A percentile compares a stretch with the other conserved stretches of the same genome.
These are phyloP conservation scores for Tulasnella sp. DNA, from an alignment of 768 basidiomycete genomes.

Conservation along the genomic window DNA sequence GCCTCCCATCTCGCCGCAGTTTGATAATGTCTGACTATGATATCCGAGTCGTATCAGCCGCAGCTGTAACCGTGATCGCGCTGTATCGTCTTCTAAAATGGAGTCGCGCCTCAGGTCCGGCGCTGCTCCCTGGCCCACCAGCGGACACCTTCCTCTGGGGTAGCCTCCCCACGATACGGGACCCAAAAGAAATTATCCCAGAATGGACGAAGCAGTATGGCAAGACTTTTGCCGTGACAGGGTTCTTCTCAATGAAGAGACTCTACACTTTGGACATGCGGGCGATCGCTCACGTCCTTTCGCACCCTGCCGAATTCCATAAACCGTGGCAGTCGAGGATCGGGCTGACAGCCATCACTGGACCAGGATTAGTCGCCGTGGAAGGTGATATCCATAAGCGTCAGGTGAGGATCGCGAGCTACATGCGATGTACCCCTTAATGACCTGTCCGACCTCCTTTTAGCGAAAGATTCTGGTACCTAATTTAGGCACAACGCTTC, in stretches of 20 bases:
- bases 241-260: not conserved
- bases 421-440: not conserved
- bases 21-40: not conserved
- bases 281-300: slow-evolving; percentile 18
- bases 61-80: not conserved
- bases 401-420: slow-evolving; percentile 10
- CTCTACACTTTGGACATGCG: slow-evolving; percentile 18
- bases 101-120: not conserved
- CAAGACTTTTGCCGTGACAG: slow-evolving; percentile 8
- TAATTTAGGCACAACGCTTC: no score
- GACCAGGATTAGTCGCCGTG: slow-evolving; percentile 17
- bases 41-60: not conserved
- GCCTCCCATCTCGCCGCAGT: not conserved
- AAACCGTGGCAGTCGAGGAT: slow-evolving; percentile 9
- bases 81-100: slow-evolving; percentile 2
- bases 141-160: slow-evolving; percentile 11
- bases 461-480: not conserved
- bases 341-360: not conserved
- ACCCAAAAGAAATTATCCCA: not conserved
- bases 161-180: not conserved
- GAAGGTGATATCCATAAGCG: slow-evolving; percentile 27
- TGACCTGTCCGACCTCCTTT: not conserved
- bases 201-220: slow-evolving; percentile 26
- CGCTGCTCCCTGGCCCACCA: not conserved
- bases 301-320: slow-evolving; percentile 16